Evolutionary conservation across 116 monocot genomes (phyloP).

Genomic region (Zostera marina): DNA sequence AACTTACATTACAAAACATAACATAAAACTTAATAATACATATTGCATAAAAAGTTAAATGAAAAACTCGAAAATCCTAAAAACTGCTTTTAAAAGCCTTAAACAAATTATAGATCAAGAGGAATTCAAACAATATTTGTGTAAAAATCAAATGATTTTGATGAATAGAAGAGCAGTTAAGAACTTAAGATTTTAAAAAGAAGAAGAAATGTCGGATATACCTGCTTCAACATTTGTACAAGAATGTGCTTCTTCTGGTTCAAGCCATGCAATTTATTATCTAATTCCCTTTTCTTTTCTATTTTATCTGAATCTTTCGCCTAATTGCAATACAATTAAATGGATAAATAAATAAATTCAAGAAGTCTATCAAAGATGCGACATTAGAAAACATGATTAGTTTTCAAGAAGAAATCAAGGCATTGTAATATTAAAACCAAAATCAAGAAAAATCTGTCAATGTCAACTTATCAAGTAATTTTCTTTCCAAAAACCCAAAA

Average conservation of each 20-base stretch:
- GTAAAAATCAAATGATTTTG: not conserved
- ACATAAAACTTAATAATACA: too few relatives aligned
- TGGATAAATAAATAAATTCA: not conserved
- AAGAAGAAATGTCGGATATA: conserved; percentile 15
- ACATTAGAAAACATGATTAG: not conserved
- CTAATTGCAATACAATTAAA: conserved; percentile 1
- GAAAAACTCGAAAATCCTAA: too few relatives aligned
- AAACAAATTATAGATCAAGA: too few relatives aligned
- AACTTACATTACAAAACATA: too few relatives aligned
- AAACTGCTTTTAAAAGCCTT: too few relatives aligned
- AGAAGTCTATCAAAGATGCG: not conserved
- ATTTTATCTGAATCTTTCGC: conserved; percentile 13
- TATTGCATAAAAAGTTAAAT: too few relatives aligned
- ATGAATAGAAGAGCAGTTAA: not conserved
- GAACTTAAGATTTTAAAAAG: not conserved
- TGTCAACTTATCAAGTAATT: too few relatives aligned
- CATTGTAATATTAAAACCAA: not conserved
- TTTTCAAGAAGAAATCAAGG: not conserved
- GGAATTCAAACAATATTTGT: not conserved
- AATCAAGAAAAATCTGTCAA: too few relatives aligned
- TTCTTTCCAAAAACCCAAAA: too few relatives aligned
- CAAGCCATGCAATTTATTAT: conserved; percentile 44
- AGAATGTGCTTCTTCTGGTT: conserved; percentile 78
- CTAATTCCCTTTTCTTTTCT: conserved; percentile 49
- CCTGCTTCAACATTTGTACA: conserved; percentile 93